Conservation (phyloP, 495 filamentous ascomycete species). For the Annulohypoxylon maeteangense region DNA sequence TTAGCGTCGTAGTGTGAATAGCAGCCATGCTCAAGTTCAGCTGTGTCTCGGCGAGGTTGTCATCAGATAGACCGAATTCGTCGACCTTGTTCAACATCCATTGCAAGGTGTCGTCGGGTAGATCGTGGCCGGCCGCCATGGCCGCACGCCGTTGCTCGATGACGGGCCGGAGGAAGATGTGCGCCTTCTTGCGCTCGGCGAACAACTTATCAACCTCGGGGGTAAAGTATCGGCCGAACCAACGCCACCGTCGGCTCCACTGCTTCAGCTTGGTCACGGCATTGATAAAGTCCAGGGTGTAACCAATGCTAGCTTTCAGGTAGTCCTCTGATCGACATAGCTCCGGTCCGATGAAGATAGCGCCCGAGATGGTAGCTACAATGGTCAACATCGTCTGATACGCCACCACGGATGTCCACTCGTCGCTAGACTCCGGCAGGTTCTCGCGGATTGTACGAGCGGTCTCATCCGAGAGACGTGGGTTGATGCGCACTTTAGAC, state of each 20-base stretch:
- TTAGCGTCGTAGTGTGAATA: slow-evolving; percentile 50
- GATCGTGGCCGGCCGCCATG: slow-evolving; percentile 33
- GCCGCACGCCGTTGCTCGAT: slow-evolving; percentile 38
- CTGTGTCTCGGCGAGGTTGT: slow-evolving; percentile 49
- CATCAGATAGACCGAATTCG: slow-evolving; percentile 28
- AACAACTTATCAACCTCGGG: slow-evolving; percentile 47
- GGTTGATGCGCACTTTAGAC: slow-evolving; percentile 37
- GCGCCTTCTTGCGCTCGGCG: slow-evolving; percentile 43
- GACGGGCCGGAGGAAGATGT: slow-evolving; percentile 46
- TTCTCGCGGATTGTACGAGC: slow-evolving; percentile 36
- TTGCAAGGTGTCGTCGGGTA: slow-evolving; percentile 53
- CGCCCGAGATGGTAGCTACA: slow-evolving; percentile 67
- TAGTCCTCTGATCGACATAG: slow-evolving; percentile 67
- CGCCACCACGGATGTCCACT: slow-evolving; percentile 56
- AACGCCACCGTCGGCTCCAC: slow-evolving; percentile 47
- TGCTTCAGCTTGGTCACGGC: slow-evolving; percentile 45
- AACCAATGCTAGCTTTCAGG: slow-evolving; percentile 66
- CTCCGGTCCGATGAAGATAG: slow-evolving; percentile 66
- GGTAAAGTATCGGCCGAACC: slow-evolving; percentile 46
- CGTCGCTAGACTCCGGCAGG: slow-evolving; percentile 47
- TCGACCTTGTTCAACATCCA: slow-evolving; percentile 52
- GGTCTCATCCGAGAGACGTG: slow-evolving; percentile 35
- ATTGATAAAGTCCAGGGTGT: slow-evolving; percentile 61
- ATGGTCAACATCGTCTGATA: slow-evolving; percentile 57
- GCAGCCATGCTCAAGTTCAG: slow-evolving; percentile 48